Evolutionary conservation across 1,284 basidiomycete genomes (phyloP).

Genomic region (Takashimella tepidaria): DNA sequence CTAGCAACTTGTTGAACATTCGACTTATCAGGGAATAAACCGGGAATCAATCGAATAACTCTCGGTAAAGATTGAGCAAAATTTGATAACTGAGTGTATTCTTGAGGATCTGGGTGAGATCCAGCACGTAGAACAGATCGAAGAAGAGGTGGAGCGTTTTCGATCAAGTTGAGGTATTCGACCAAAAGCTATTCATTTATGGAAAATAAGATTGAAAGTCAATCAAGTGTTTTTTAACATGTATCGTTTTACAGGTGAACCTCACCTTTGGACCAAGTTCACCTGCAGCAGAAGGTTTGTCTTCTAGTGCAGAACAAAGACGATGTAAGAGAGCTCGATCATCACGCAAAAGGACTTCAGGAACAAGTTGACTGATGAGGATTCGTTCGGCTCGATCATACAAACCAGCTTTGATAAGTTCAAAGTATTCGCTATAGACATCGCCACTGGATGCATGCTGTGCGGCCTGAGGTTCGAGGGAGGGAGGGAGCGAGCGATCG

Average conservation of each 20-base stretch:
- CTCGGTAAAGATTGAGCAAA: slow-evolving; percentile 60
- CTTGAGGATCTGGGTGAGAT: slow-evolving; percentile 43
- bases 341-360: slow-evolving; percentile 77
- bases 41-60: slow-evolving; percentile 65
- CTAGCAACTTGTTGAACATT: slow-evolving; percentile 37
- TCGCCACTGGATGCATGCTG: slow-evolving; percentile 50
- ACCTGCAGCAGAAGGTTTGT: not conserved
- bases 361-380: slow-evolving; percentile 75
- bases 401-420: slow-evolving; percentile 65
- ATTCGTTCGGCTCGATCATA: slow-evolving; percentile 74
- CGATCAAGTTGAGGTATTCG: slow-evolving; percentile 34
- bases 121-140: slow-evolving; percentile 20
- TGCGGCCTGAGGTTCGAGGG: slow-evolving; percentile 28
- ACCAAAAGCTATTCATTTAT: slow-evolving; percentile 42
- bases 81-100: slow-evolving; percentile 53
- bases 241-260: slow-evolving; percentile 1
- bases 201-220: too few relatives aligned
- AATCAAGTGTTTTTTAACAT: not conserved
- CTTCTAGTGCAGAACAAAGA: slow-evolving; percentile 65
- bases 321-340: slow-evolving; percentile 68
- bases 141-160: slow-evolving; percentile 32
- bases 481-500: too few relatives aligned
- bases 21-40: slow-evolving; percentile 50
- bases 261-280: slow-evolving; percentile 51
- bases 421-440: slow-evolving; percentile 69